Evolutionary conservation across 2,329 filamentous ascomycete species (phyloP).

Genomic region (Alternaria angustiovoidea): DNA sequence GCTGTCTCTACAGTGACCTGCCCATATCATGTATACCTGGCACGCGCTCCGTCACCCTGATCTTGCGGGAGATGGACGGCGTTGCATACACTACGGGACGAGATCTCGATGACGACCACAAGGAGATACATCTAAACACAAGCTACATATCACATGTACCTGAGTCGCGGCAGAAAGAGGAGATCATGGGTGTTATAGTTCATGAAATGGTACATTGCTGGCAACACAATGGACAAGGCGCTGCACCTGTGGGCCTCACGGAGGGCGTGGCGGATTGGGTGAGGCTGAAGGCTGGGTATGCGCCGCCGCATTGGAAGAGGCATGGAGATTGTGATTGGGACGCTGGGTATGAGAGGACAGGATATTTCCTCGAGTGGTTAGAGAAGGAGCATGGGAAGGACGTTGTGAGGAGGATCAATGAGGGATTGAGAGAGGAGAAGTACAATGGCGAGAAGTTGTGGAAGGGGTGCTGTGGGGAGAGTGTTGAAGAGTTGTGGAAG

Average conservation of each 20-base stretch:
- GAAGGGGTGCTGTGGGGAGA: conserved; percentile 71
- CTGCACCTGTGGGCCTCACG: conserved; percentile 73
- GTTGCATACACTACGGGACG: conserved; percentile 88
- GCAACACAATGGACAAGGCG: conserved; percentile 74
- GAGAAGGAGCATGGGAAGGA: conserved; percentile 68
- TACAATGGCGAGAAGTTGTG: conserved; percentile 74
- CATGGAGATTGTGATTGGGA: conserved; percentile 75
- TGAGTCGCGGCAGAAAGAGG: conserved; percentile 54
- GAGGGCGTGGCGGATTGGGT: conserved; percentile 97
- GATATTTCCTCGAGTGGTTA: conserved; percentile 88
- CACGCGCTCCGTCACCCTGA: conserved; percentile 86
- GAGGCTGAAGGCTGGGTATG: conserved; percentile 74
- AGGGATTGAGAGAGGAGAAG: conserved; percentile 66
- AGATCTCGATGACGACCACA: conserved; percentile 83
- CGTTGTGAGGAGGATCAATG: conserved; percentile 67
- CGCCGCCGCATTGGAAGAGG: conserved; percentile 83
- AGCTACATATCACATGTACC: conserved; percentile 68
- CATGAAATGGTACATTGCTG: conserved; percentile 97
- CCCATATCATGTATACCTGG: conserved; percentile 56
- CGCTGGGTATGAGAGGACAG: conserved; percentile 87
- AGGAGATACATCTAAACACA: conserved; percentile 89
- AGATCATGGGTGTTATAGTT: conserved; percentile 83
- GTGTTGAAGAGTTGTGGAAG: conserved; percentile 75
- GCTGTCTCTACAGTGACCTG: conserved; percentile 69
- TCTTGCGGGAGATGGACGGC: conserved; percentile 80